These are phyloP conservation scores for Xylariales sp. DNA, from an alignment of 2,329 filamentous ascomycete genomes.

Conservation along the genomic window DNA sequence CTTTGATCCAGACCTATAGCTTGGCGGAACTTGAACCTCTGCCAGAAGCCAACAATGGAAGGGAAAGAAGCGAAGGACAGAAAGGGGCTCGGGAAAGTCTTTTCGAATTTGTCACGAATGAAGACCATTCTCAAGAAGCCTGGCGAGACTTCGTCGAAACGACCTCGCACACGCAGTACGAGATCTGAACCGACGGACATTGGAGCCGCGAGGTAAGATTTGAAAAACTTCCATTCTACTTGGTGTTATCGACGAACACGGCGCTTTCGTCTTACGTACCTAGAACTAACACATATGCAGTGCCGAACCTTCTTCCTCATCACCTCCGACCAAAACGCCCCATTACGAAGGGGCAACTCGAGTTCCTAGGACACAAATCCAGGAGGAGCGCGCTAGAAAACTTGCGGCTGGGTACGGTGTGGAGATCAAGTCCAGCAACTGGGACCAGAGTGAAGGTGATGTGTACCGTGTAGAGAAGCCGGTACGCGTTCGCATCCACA, in stretches of 20 bases:
- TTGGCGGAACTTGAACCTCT: no score
- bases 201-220: neutral
- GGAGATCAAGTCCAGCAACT: slow-evolving; percentile 50
- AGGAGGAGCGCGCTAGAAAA: slow-evolving; percentile 53
- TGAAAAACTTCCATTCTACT: no score
- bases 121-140: slow-evolving; percentile 45
- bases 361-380: slow-evolving; percentile 45
- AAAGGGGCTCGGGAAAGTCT: slow-evolving; percentile 42
- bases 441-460: slow-evolving; percentile 48
- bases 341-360: slow-evolving; percentile 27
- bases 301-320: neutral
- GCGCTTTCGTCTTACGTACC: neutral
- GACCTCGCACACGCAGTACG: slow-evolving; percentile 12
- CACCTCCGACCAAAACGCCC: neutral
- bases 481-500: slow-evolving; percentile 72
- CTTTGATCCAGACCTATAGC: no score
- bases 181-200: slow-evolving; percentile 1
- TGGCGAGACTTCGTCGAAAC: slow-evolving; percentile 26
- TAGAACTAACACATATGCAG: neutral
- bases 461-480: slow-evolving; percentile 67
- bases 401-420: slow-evolving; percentile 52
- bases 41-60: no score
- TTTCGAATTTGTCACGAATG: slow-evolving; percentile 34
- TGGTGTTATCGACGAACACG: neutral
- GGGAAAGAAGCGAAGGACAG: slow-evolving; percentile 29